Conservation (phyloP, 345 rosid genomes). For the Rhodamnia rubescens region DNA sequence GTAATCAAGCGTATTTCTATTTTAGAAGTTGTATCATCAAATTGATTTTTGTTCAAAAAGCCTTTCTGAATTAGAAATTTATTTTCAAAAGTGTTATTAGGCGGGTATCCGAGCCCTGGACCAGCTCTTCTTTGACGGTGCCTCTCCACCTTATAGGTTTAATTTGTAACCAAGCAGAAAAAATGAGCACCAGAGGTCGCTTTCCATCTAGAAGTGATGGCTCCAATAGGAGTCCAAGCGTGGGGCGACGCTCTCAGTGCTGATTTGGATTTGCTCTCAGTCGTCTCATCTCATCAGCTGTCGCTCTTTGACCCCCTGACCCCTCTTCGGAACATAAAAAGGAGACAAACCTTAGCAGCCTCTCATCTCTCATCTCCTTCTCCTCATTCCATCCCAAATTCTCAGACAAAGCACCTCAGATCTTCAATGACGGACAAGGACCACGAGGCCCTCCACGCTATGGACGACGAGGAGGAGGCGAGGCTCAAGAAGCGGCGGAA, state of each 20-base stretch:
- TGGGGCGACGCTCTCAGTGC: neutral
- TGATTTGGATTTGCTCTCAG: neutral
- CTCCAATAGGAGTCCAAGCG: neutral
- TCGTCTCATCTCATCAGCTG: neutral
- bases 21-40: too few relatives aligned
- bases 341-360: neutral
- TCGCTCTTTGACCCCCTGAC: neutral
- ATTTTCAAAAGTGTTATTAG: too few relatives aligned
- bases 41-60: too few relatives aligned
- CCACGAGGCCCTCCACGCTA: neutral
- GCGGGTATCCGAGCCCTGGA: neutral
- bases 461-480: neutral
- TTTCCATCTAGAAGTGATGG: neutral
- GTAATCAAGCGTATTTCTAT: too few relatives aligned
- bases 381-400: neutral
- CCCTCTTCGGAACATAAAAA: neutral
- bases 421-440: neutral
- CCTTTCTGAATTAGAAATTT: too few relatives aligned
- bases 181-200: neutral
- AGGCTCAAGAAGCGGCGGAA: conserved; percentile 11
- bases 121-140: neutral
- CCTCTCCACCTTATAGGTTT: neutral
- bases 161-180: too few relatives aligned
- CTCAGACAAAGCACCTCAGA: neutral
- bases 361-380: neutral